Base-by-base conservation (phyloP, 2,329 filamentous ascomycete species). In the Microsporum ferrugineum region DNA sequence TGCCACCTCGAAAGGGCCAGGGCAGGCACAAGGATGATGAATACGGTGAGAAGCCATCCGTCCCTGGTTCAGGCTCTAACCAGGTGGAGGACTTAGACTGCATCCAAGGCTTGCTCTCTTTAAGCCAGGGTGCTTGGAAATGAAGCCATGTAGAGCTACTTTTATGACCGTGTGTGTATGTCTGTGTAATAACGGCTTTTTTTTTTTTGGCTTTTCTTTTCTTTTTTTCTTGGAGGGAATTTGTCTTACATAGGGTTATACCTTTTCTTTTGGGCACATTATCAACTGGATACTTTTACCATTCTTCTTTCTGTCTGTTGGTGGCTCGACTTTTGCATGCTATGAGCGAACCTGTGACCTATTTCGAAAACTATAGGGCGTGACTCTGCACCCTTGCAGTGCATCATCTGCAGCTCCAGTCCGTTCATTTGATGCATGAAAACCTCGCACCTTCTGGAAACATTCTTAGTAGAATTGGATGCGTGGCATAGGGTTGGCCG, bases 81-180 rank as follows among this genome's bases (percentile, higher is more conserved):
- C 89, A 90, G 74, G 86, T 84, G 71, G 83, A 85, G 61, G 92
- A 96, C 70, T 80, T 95, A 72, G 90, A 95, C 71, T 95, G 90
- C 70, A 87, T 96, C 55, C 89, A 92, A 60, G 90, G 90, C n/a
- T 75, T 97, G 65, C 73, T 96, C 64, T 92, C 89, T 58, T 79
- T 97, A 53, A 95, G 90, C 68, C 89, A 95, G 75, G 92, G 91
- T n/a, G 89, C 89, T 70, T 96, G 91, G 91, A 82, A 84, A 69
- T 88, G 55, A 57, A 55, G 29, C n/a, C 36, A 55, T 55, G 36
- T 55, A 55, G 51, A 55, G 51, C 51, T 6, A 55, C 31, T 12
- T 23, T 55, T 55, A 55, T 36, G 51, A 55, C 51, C 33, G 6
- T 31, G 6, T 31, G 45, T 36, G 51, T 55, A n/a, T 55, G 29